Evolutionary conservation across 2,329 filamentous ascomycete genomes (phyloP).

Genomic region (Waltergamsia citrina): DNA sequence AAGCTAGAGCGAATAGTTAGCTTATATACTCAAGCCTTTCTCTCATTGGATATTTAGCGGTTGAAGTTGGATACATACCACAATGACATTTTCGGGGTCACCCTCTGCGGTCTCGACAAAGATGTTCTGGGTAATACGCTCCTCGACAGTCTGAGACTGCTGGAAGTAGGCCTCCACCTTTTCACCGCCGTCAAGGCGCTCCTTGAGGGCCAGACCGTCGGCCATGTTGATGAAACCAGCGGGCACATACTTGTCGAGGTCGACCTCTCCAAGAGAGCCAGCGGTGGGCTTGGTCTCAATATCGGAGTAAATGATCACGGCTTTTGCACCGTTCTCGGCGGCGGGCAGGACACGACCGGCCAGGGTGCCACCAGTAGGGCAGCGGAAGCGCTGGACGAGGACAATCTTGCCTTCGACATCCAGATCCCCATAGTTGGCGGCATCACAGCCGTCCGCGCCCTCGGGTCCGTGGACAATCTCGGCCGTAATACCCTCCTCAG

Average conservation of each 20-base stretch:
- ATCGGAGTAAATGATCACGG: slow-evolving; percentile 20
- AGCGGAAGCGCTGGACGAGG: slow-evolving; percentile 18
- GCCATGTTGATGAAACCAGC: slow-evolving; percentile 17
- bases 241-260: slow-evolving; percentile 12
- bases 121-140: slow-evolving; percentile 30
- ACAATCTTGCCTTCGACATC: slow-evolving; percentile 20
- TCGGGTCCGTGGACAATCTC: slow-evolving; percentile 16
- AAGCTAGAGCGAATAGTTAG: slow-evolving; percentile 10
- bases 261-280: slow-evolving; percentile 14
- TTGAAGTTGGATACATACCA: slow-evolving; percentile 11
- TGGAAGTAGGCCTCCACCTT: slow-evolving; percentile 22
- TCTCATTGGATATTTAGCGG: no score
- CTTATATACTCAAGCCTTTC: background rate
- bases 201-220: slow-evolving; percentile 15
- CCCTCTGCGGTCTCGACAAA: slow-evolving; percentile 34
- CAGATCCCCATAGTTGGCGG: slow-evolving; percentile 13
- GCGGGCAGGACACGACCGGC: slow-evolving; percentile 18
- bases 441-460: slow-evolving; percentile 14
- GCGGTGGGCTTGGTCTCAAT: slow-evolving; percentile 18
- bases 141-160: slow-evolving; percentile 22
- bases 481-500: slow-evolving; percentile 15
- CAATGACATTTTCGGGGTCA: slow-evolving; percentile 28
- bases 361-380: slow-evolving; percentile 18
- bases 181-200: slow-evolving; percentile 20
- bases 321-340: slow-evolving; percentile 15